phyloP scores from a whole-genome alignment of 2,329 filamentous ascomycete species.

The Exophiala phaeomuriformis region DNA sequence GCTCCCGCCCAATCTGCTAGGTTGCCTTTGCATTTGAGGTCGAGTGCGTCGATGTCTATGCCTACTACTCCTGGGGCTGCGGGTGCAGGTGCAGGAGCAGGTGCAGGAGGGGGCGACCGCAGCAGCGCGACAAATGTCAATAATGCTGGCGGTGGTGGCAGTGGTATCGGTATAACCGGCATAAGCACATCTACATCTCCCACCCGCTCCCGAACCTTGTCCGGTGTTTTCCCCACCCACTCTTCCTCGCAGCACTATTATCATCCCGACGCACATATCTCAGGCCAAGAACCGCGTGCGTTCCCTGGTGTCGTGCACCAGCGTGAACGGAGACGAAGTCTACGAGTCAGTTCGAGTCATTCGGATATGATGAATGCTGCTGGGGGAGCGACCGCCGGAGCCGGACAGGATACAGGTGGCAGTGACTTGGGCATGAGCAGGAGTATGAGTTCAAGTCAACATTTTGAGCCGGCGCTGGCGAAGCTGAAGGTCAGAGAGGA shows the following conservation, averaged over 20 bases:
- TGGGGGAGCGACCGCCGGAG: constrained; percentile 6
- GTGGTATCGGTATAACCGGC: no score
- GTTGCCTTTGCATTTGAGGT: constrained; percentile 10
- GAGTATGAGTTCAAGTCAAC: constrained; percentile 21
- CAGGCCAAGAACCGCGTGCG: constrained; percentile 33
- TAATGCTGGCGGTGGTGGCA: no score
- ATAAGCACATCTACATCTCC: constrained; percentile 10
- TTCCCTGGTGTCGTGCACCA: constrained; percentile 40
- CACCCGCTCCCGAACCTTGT: constrained; percentile 18
- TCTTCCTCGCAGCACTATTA: not conserved
- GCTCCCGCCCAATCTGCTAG: constrained; percentile 22
- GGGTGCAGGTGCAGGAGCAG: no score
- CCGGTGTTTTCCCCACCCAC: constrained; percentile 9
- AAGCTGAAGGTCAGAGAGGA: constrained; percentile 24
- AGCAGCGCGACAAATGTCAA: constrained; percentile 1
- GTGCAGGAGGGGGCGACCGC: not conserved
- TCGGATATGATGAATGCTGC: constrained; percentile 15
- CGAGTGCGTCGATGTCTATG: constrained; percentile 1
- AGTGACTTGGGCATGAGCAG: not conserved
- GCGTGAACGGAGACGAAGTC: constrained; percentile 29
- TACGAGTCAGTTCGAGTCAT: constrained; percentile 22
- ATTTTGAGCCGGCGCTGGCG: constrained; percentile 24
- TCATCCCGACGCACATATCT: constrained; percentile 21
- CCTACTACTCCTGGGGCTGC: no score
- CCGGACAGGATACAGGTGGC: not conserved